A percentile compares a stretch with the other conserved stretches of the same genome.
These are phyloP conservation scores for Trypanosoma mega DNA, from an alignment of 208 protist species.

Conservation along the genomic window DNA sequence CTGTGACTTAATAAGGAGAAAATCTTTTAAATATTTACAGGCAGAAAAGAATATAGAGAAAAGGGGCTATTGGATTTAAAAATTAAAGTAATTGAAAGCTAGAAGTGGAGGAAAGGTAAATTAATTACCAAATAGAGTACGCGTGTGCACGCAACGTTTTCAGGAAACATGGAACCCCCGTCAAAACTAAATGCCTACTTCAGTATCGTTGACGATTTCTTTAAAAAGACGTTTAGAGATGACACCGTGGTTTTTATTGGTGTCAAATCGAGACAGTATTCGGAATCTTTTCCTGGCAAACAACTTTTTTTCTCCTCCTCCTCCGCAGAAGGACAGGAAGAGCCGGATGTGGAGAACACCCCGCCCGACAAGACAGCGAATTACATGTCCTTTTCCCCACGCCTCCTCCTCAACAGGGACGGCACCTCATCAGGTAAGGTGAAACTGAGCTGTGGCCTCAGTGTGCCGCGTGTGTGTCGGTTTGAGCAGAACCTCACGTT, in stretches of 20 bases:
- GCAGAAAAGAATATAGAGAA: too few relatives aligned
- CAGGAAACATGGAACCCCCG: conserved; percentile 52
- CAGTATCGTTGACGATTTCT: conserved; percentile 81
- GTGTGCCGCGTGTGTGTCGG: conserved; percentile 64
- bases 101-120: neutral
- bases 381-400: conserved; percentile 66
- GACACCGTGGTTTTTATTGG: conserved; percentile 66
- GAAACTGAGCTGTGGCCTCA: conserved; percentile 62
- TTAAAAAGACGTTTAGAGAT: conserved; percentile 86
- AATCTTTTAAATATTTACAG: too few relatives aligned
- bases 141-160: neutral
- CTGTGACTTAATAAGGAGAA: too few relatives aligned
- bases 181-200: conserved; percentile 76
- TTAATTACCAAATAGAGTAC: neutral
- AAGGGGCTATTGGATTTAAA: too few relatives aligned
- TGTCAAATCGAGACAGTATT: conserved; percentile 75
- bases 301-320: conserved; percentile 35
- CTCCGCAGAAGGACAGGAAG: neutral
- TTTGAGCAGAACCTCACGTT: conserved; percentile 64
- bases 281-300: conserved; percentile 41
- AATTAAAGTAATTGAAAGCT: too few relatives aligned
- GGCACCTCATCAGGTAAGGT: conserved; percentile 71
- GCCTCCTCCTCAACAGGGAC: conserved; percentile 58
- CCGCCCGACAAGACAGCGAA: conserved; percentile 22
- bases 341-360: neutral